Conservation (phyloP, 2,329 filamentous ascomycete species). For the Colletotrichum musae region DNA sequence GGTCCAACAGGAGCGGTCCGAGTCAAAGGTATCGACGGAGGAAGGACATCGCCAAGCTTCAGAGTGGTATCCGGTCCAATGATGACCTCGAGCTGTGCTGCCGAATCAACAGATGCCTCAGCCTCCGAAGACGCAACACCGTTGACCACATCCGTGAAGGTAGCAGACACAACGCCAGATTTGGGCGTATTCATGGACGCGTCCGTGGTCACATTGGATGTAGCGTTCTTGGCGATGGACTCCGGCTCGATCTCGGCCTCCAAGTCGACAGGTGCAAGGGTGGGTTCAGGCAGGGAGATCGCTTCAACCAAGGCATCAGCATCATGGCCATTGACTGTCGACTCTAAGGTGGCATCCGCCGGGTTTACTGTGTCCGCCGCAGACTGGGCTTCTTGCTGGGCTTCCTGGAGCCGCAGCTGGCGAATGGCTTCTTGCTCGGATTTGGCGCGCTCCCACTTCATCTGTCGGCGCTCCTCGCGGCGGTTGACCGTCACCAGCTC, state of each 20-base stretch:
- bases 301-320: conserved; percentile 26
- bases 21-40: not conserved
- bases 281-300: conserved; percentile 25
- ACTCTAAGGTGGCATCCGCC: conserved; percentile 4
- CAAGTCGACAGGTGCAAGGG: conserved; percentile 2
- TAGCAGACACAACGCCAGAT: conserved; percentile 10
- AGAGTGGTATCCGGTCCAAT: not conserved
- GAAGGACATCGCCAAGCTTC: not conserved
- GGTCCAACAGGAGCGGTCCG: conserved; percentile 54
- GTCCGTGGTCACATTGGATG: conserved; percentile 16
- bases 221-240: not conserved
- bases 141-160: conserved; percentile 1
- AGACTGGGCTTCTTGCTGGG: conserved; percentile 44
- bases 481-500: conserved; percentile 85
- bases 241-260: not conserved
- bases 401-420: conserved; percentile 70
- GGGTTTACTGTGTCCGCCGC: not conserved
- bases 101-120: conserved; percentile 1
- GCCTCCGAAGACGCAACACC: conserved; percentile 1
- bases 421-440: conserved; percentile 88
- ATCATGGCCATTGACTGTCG: conserved; percentile 16
- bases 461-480: conserved; percentile 83
- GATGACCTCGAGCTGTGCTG: not conserved
- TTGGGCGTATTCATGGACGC: conserved; percentile 1
- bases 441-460: conserved; percentile 93